Percentiles rank a stretch among this genome's conserved stretches.
Conservation (phyloP, 305 asterid genomes). For the Fraxinus ornus region DNA sequence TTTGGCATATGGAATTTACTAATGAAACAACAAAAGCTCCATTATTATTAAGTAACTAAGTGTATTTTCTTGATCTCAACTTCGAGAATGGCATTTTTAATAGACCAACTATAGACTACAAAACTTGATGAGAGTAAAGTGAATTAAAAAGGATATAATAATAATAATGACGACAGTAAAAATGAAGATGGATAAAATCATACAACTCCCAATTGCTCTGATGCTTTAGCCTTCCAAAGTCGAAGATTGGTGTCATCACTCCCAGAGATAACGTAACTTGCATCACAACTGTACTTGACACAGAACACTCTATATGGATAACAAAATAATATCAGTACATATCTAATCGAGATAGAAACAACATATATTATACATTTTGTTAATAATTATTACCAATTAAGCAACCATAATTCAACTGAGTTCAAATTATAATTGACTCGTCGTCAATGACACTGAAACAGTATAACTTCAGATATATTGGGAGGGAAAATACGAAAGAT, state of each 20-base stretch:
- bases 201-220: slow-evolving; percentile 97
- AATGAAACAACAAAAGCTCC: slow-evolving; percentile 4
- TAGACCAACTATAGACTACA: neutral
- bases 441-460: neutral
- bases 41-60: neutral
- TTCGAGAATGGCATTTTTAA: neutral
- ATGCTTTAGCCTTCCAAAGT: slow-evolving; percentile 96
- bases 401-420: neutral
- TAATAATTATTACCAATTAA: slow-evolving; percentile 1
- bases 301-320: slow-evolving; percentile 70
- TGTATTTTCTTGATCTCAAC: neutral
- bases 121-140: slow-evolving; percentile 1
- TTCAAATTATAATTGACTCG: slow-evolving; percentile 1
- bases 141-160: neutral
- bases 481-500: slow-evolving; percentile 1
- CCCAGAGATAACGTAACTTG: slow-evolving; percentile 80
- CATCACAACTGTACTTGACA: slow-evolving; percentile 89
- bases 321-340: slow-evolving; percentile 26
- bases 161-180: neutral
- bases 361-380: neutral
- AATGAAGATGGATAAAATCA: slow-evolving; percentile 29
- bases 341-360: neutral
- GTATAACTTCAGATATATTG: neutral
- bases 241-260: slow-evolving; percentile 96
- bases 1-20: neutral